Evolutionary conservation across 495 filamentous ascomycete genomes (phyloP), one percentile per base, ranked within the genome.

Genomic region (Aspergillus indologenus): DNA sequence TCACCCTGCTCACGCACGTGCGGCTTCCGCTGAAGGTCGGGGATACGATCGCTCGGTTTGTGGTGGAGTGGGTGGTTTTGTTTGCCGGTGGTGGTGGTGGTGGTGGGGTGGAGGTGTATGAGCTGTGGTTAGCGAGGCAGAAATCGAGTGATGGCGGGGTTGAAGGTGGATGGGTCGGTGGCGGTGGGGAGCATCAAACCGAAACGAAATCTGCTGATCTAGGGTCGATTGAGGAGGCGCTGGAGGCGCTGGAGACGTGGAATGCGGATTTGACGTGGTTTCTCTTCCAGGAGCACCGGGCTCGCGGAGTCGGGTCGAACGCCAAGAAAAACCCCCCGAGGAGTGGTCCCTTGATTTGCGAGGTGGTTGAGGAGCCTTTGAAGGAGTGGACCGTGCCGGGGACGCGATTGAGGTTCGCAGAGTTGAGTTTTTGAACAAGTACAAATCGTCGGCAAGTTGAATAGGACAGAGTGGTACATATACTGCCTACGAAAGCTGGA

Each of bases 191-290:
- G n/a, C n/a, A n/a, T n/a, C n/a, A n/a, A n/a, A n/a, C 65, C 19
- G 61, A 65, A 4, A 9, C 26, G 26, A 9, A 29, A 9, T 29
- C 26, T 29, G 26, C 26, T 7, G 34, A 40, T 40, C 5, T 40
- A 2, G 34, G 5, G 12, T 61, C 69, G 7, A 63, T 71, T 34
- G 64, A 76, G 42, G 53, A 63, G 8, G 71, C 71, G 0, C 72
- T 80, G 40, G 61, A 59, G 15, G 72, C 75, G 0, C 78, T 80
- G 77, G 70, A 75, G 58, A 68, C 71, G 3, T 78, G 75, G 74
- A 79, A 78, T 54, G 54, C 62, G n/a, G 77, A 79, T 66, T 56
- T 79, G 19, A 75, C 77, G 0, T 79, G 77, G 77, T 75, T 77
- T 56, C 57, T 78, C 4, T 78, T 79, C 42, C 61, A 63, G 53